Percentiles rank a stretch among this genome's conserved stretches.
Evolutionary conservation across 306 rosid genomes (phyloP).

Genomic region (Trifolium repens): DNA sequence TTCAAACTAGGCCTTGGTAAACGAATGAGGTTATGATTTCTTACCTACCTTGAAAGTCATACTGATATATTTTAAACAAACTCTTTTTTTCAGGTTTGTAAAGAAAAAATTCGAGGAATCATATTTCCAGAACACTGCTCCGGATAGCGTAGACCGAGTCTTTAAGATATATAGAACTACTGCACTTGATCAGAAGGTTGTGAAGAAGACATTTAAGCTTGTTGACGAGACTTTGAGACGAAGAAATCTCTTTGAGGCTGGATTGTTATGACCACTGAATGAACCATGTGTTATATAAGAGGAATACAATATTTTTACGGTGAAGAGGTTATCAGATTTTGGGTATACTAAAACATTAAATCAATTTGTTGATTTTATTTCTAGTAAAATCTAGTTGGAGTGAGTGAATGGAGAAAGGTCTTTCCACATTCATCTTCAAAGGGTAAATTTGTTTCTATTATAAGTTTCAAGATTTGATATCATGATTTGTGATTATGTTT

Average conservation of each 20-base stretch:
- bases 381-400: conserved; percentile 56
- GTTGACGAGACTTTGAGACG: conserved; percentile 94
- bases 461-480: conserved; percentile 40
- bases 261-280: conserved; percentile 70
- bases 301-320: conserved; percentile 34
- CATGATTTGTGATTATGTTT: conserved; percentile 44
- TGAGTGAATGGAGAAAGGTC: conserved; percentile 44
- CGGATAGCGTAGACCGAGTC: conserved; percentile 87
- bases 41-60: neutral
- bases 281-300: conserved; percentile 23
- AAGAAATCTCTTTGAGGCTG: conserved; percentile 94
- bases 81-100: conserved; percentile 69
- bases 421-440: conserved; percentile 31
- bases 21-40: neutral
- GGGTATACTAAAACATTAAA: conserved; percentile 56
- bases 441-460: conserved; percentile 34
- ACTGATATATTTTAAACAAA: neutral
- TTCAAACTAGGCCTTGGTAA: neutral
- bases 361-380: conserved; percentile 68
- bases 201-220: conserved; percentile 98
- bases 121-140: conserved; percentile 89
- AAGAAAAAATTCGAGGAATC: conserved; percentile 96
- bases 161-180: conserved; percentile 93
- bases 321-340: conserved; percentile 52
- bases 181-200: conserved; percentile 97